phyloP scores from a whole-genome alignment of 352 stramenopile genomes.

The Globisporangium megalacanthum region DNA sequence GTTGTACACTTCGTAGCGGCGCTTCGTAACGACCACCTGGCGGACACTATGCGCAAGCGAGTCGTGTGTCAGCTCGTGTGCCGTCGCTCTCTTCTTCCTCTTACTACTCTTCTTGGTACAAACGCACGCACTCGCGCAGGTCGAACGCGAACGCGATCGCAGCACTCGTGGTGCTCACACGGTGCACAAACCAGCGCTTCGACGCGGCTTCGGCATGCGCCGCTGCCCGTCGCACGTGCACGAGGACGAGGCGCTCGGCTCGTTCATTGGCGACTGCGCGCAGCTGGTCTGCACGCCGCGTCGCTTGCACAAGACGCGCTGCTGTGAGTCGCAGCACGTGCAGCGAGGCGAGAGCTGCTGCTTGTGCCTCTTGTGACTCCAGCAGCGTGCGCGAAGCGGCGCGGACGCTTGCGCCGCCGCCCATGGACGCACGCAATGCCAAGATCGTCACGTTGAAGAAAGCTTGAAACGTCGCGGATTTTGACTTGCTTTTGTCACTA shows the following conservation, averaged over 20 bases:
- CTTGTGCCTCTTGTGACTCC: conserved; percentile 16
- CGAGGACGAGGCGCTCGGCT: conserved; percentile 35
- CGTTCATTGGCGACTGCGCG: conserved; percentile 28
- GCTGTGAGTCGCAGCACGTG: conserved; percentile 10
- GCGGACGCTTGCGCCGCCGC: conserved; percentile 37
- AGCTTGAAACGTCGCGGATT: too few species aligned
- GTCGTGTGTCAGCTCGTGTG: neutral
- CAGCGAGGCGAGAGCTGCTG: conserved; percentile 13
- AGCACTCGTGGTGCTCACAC: conserved; percentile 55
- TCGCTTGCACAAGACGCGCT: conserved; percentile 22
- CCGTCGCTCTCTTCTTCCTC: neutral
- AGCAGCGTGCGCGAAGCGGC: conserved; percentile 2
- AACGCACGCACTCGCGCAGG: conserved; percentile 34
- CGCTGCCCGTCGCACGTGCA: conserved; percentile 27
- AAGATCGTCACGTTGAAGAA: neutral
- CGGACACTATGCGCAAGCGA: conserved; percentile 26
- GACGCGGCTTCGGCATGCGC: conserved; percentile 49
- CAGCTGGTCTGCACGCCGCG: conserved; percentile 25
- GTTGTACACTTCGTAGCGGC: conserved; percentile 47
- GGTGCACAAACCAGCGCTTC: conserved; percentile 60
- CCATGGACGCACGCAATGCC: conserved; percentile 22
- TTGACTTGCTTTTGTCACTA: too few species aligned
- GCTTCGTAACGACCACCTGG: conserved; percentile 45
- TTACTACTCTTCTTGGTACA: too few species aligned
- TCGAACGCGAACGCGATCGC: conserved; percentile 44